Evolutionary conservation across 768 basidiomycete genomes (phyloP).

Genomic region (Suillus lakei): DNA sequence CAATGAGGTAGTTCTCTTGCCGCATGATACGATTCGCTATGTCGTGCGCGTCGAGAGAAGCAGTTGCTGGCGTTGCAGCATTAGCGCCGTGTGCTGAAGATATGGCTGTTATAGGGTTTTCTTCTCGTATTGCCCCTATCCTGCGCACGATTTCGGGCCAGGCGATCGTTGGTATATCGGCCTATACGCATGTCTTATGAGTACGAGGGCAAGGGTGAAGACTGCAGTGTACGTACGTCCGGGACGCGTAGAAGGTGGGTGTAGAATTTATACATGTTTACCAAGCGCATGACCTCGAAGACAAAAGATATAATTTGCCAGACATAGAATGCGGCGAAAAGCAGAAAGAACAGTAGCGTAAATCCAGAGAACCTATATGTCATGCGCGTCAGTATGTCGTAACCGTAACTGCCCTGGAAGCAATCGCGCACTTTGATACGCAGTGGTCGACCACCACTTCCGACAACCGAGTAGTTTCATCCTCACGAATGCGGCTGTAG

Average conservation of each 20-base stretch:
- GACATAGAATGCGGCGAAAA: conserved; percentile 85
- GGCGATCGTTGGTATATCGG: conserved; percentile 95
- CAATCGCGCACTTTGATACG: conserved; percentile 69
- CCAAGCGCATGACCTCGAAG: conserved; percentile 73
- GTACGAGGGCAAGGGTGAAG: conserved; percentile 10
- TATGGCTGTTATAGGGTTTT: conserved; percentile 90
- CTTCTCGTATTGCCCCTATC: conserved; percentile 87
- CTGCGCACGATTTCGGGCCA: conserved; percentile 95
- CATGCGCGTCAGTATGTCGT: conserved; percentile 20
- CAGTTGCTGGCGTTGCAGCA: conserved; percentile 67
- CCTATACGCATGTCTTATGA: conserved; percentile 53
- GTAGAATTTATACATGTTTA: conserved; percentile 97
- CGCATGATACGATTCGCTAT: conserved; percentile 97
- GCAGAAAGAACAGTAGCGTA: conserved; percentile 80
- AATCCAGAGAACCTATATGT: conserved; percentile 76
- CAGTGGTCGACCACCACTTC: conserved; percentile 86
- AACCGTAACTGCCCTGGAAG: background rate
- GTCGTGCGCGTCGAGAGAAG: conserved; percentile 96
- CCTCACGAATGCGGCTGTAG: conserved; percentile 77
- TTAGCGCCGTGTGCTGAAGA: conserved; percentile 60
- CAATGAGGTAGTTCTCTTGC: conserved; percentile 98
- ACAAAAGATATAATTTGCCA: conserved; percentile 88
- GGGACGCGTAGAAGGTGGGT: conserved; percentile 92
- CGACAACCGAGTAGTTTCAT: conserved; percentile 68
- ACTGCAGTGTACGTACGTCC: conserved; percentile 62